Evolutionary conservation across 306 rosid genomes (phyloP), one percentile per base, ranked within the genome.

Genomic region (Cyclanthera cordifolia): DNA sequence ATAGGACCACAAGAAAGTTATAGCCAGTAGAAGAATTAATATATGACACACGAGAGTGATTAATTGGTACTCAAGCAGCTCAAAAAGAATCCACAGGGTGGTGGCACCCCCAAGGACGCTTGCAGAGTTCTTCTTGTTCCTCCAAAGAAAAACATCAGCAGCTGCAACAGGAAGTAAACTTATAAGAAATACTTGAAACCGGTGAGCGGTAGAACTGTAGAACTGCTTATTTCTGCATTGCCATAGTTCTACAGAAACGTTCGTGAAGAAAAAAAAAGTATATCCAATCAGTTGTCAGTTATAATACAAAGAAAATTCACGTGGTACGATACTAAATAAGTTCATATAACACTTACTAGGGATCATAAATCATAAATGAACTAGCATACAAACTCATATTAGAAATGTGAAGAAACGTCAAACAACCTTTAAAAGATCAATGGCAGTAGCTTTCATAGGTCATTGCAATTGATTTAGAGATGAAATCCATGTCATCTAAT

Each of bases 131-230:
- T 75, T 90, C 87, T 82, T 88, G 80, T 88, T 82, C 82, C 89
- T 86, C 97, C 97, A 90, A 21, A 90, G 80, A 75, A 90, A 74
- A 54, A 90, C 90, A 85, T 90, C 93, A 65, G 93, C 97, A 75
- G 84, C 97, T 90, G 90, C 84, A 81, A 79, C 10, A 1, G 69
- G 73, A 32, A 53, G 48, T 12, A n/a, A 74, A 77, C 53, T 30
- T 47, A 54, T 70, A 75, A 77, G 66, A 73, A 32, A 67, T n/a
- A n/a, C n/a, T 51, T 17, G 34, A 59, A 39, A 10, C 3, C 12
- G 39, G 46, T 16, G 58, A 19, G 27, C 16, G 14, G 17, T 28
- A 30, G 12, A 56, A 27, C 41, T 25, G 17, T 15, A 56, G n/a
- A 25, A 67, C 10, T 8, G 6, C 34, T 13, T 41, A 63, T 7